Conservation (phyloP, 768 basidiomycete species). For the Trametes villosa region DNA sequence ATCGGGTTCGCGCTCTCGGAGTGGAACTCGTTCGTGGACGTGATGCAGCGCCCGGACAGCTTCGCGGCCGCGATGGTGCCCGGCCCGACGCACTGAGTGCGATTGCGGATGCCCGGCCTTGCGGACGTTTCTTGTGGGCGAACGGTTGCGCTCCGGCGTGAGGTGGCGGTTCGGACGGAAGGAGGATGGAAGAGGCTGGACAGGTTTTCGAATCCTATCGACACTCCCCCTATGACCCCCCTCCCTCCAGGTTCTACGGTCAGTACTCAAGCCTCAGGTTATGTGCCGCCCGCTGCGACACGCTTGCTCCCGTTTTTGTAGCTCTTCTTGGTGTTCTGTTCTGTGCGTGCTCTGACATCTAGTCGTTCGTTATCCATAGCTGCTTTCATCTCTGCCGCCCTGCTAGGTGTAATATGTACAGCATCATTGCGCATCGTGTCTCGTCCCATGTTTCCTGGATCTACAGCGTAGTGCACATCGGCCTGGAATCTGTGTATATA, state of each 20-base stretch:
- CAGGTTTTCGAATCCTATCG: too few relatives aligned
- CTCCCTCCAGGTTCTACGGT: too few relatives aligned
- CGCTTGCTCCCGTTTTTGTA: too few relatives aligned
- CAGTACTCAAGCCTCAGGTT: too few relatives aligned
- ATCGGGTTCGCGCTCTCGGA: constrained; percentile 78
- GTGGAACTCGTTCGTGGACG: constrained; percentile 70
- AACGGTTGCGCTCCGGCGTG: neutral
- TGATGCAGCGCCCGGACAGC: constrained; percentile 52
- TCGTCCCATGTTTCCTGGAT: neutral
- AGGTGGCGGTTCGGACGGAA: neutral
- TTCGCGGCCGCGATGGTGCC: constrained; percentile 14
- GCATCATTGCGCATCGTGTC: too few relatives aligned
- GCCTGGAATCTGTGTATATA: neutral
- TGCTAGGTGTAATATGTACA: too few relatives aligned
- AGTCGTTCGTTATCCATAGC: too few relatives aligned
- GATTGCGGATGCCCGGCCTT: neutral
- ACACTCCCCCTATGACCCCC: too few relatives aligned
- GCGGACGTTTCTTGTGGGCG: neutral
- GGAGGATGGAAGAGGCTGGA: neutral
- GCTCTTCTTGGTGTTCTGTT: too few relatives aligned
- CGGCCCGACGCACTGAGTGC: constrained; percentile 17
- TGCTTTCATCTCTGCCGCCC: too few relatives aligned
- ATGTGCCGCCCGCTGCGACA: too few relatives aligned
- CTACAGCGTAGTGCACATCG: neutral
- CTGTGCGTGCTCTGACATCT: too few relatives aligned